Base-by-base conservation (phyloP, 2,329 filamentous ascomycete species). In the Tolypocladium album region DNA sequence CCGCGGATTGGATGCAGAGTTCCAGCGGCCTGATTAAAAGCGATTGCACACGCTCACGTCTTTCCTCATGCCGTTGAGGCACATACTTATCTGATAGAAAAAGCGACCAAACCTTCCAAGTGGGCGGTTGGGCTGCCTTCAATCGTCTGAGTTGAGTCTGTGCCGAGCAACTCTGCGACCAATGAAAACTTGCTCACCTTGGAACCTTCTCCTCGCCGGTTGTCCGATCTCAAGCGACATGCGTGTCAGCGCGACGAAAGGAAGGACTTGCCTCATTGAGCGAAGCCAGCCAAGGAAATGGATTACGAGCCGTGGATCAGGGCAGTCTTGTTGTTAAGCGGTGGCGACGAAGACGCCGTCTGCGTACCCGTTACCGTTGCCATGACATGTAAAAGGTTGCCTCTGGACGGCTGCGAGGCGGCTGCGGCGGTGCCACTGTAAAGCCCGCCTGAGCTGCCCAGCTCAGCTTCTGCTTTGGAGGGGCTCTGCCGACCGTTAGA, bases 141-240 rank as follows among this genome's bases (percentile, higher is more conserved):
- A 38, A 13, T 38, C 7, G 40, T n/a, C 17, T n/a, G 17, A n/a
- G n/a, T n/a, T n/a, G n/a, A n/a, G 40, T n/a, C 7, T 8, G 40
- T n/a, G 40, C 40, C 17, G 40, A 42, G 40, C 40, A 43, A 9
- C 39, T 31, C 45, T 20, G 27, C 43, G 55, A 66, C 73, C 73
- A 75, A 76, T 76, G 63, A 67, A 75, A 76, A 76, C 73, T 73
- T 76, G 74, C 74, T 76, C 74, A 67, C 31, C 12, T 40, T 52
- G 59, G 58, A 24, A 64, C 56, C 64, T 58, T 60, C 58, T 62
- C 64, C 65, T 64, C 65, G 65, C 65, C 63, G 36, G 47, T n/a
- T 11, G 50, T 17, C 27, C 27, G 36, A 34, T 12, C 47, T 34
- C 17, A 7, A 20, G 47, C 47, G 27, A 12, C 17, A 53, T 36